Base-by-base conservation (phyloP, 306 rosid species). In the Coriaria nepalensis region DNA sequence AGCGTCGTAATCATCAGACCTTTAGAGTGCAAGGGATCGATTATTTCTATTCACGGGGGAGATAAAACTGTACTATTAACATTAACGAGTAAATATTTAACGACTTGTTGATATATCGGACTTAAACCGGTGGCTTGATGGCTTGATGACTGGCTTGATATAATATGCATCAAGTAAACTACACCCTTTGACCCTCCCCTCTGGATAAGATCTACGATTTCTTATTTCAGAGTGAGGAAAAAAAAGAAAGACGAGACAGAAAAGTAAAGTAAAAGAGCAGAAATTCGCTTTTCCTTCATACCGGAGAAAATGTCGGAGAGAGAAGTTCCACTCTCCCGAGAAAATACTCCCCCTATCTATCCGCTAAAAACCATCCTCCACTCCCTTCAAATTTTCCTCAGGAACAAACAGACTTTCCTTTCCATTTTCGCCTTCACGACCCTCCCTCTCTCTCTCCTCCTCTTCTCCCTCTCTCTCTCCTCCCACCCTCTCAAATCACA, bases 361-460 rank as follows among this genome's bases (percentile, higher is more conserved):
- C 52, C 52, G 8, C 52, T 68, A 10, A 61, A 57, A 14, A 40
- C 71, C 20, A 13, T 83, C 5, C 4, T 60, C 7, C 36, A 69
- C 0, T 87, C 94, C 6, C 10, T 80, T 13, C 48, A 53, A 45
- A 73, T 78, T 5, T 52, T 71, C 43, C 57, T 43, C 0, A 42
- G 41, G 42, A 80, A 73, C 78, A 78, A 72, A 53, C 56, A 32
- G 2, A 8, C 57, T 5, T 83, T 78, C 79, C 13, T 73, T 37
- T 51, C 63, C 5, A 72, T 87, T 9, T 69, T 78, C 40, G 9
- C 59, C 64, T 60, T 78, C 64, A 33, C 70, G 0, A 53, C 78
- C 2, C 44, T 87, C 61, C 96, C 93, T 8, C 87, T 80, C 33
- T 78, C 94, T 13, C 43, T 52, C 57, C 79, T 80, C 53, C 43